Percentiles rank a stretch among this genome's conserved stretches.
Evolutionary conservation across 192 early-diverging fungal genomes (phyloP).

Genomic region (Mortierella alpina): DNA sequence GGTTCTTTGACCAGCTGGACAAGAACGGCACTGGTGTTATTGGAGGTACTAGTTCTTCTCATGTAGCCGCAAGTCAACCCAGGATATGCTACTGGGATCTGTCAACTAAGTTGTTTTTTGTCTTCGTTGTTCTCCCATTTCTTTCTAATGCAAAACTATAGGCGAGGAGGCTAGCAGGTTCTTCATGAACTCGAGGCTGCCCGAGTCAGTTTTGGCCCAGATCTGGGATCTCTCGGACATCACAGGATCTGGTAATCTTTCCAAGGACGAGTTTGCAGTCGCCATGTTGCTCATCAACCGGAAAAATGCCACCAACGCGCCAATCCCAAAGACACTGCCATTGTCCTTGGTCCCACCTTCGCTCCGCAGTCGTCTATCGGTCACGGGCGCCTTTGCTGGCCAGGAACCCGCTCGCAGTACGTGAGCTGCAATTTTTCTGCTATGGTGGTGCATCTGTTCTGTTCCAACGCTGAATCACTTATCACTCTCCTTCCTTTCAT

Average conservation of each 20-base stretch:
- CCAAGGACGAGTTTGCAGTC: constrained; percentile 81
- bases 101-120: neutral
- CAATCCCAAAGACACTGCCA: constrained; percentile 68
- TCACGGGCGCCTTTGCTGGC: constrained; percentile 6
- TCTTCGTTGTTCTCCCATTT: neutral
- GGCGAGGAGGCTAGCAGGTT: constrained; percentile 82
- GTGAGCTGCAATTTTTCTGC: neutral
- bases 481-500: neutral
- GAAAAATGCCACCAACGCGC: constrained; percentile 58
- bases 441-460: neutral
- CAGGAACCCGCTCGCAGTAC: constrained; percentile 32
- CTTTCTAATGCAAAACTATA: neutral
- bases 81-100: neutral
- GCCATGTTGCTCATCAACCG: constrained; percentile 84
- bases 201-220: constrained; percentile 72
- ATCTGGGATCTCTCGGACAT: constrained; percentile 86
- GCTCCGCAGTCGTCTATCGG: constrained; percentile 35
- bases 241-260: constrained; percentile 67
- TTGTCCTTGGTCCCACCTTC: constrained; percentile 67
- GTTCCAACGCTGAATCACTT: neutral
- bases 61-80: too few species aligned
- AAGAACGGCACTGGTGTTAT: constrained; percentile 68
- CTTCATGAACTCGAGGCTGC: constrained; percentile 83
- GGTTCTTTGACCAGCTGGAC: constrained; percentile 84
- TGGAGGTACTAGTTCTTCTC: constrained; percentile 59